phyloP scores from a whole-genome alignment of 306 rosid species.

The Citrullus colocynthis region DNA sequence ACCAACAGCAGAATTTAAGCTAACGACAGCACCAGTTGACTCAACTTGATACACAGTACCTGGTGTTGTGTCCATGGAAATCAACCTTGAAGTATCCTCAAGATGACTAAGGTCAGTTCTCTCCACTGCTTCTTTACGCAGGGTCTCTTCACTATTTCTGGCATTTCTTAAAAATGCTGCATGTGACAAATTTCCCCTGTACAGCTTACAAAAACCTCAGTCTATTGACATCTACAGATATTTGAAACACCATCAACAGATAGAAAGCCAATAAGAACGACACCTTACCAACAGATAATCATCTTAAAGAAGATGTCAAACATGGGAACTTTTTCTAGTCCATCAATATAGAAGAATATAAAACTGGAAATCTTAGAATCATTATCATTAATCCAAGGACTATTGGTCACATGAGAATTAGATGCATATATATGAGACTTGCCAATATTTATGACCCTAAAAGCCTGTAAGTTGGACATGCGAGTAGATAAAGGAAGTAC shows the following conservation, averaged over 20 bases:
- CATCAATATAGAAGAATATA: neutral
- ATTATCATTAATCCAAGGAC: neutral
- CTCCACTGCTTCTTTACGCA: conserved; percentile 93
- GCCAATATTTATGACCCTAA: neutral
- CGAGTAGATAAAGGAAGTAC: conserved; percentile 22
- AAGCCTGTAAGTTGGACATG: neutral
- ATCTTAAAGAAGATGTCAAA: neutral
- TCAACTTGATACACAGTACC: conserved; percentile 89
- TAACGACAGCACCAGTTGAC: conserved; percentile 95
- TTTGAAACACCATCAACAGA: neutral
- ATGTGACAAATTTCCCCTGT: conserved; percentile 83
- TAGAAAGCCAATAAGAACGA: neutral
- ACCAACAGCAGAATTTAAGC: conserved; percentile 97
- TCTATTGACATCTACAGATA: conserved; percentile 11
- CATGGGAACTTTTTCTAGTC: neutral
- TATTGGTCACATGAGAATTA: neutral
- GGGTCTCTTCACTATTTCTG: conserved; percentile 88
- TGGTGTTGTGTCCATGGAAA: conserved; percentile 67
- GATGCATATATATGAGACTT: neutral
- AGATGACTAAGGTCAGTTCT: conserved; percentile 94
- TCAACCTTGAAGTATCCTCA: conserved; percentile 74
- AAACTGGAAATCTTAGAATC: neutral
- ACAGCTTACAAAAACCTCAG: conserved; percentile 4
- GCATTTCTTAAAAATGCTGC: conserved; percentile 96
- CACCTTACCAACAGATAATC: neutral